Evolutionary conservation across 768 basidiomycete genomes (phyloP).

Genomic region (Lentinula guzmanii): DNA sequence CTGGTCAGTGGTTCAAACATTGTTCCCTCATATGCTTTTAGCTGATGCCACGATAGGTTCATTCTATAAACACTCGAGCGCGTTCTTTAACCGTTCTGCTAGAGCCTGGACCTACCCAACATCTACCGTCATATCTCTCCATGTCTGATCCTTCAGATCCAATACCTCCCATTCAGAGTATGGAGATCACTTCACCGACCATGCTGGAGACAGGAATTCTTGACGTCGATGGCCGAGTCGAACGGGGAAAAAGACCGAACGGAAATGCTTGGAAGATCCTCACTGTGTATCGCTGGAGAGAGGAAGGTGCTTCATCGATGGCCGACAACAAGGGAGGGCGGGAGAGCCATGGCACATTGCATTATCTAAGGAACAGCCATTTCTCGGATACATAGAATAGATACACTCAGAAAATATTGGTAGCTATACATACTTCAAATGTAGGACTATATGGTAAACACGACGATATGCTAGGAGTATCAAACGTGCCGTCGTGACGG

Average conservation of each 20-base stretch:
- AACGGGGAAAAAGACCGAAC: constrained; percentile 33
- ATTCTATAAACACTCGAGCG: constrained; percentile 35
- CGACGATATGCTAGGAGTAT: neutral
- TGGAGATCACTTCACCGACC: constrained; percentile 35
- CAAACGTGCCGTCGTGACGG: neutral
- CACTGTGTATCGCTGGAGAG: constrained; percentile 48
- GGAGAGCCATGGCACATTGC: constrained; percentile 42
- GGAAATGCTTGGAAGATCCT: constrained; percentile 55
- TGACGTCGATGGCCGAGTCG: constrained; percentile 45
- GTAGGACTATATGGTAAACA: neutral
- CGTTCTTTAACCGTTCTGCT: constrained; percentile 37
- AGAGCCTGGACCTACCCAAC: constrained; percentile 25
- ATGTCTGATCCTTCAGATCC: constrained; percentile 21
- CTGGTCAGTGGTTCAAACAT: constrained; percentile 28
- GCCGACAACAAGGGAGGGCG: constrained; percentile 32
- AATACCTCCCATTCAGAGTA: constrained; percentile 21
- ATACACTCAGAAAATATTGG: too few species aligned
- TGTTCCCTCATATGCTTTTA: neutral
- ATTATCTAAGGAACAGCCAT: constrained; percentile 39
- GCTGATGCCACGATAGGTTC: constrained; percentile 28
- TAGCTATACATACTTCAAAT: too few species aligned
- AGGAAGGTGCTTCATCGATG: constrained; percentile 17
- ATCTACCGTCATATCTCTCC: constrained; percentile 32
- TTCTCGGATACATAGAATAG: neutral
- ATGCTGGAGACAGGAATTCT: constrained; percentile 48